phyloP scores from a whole-genome alignment of 179 eudicot genomes.

The Gypsophila paniculata region DNA sequence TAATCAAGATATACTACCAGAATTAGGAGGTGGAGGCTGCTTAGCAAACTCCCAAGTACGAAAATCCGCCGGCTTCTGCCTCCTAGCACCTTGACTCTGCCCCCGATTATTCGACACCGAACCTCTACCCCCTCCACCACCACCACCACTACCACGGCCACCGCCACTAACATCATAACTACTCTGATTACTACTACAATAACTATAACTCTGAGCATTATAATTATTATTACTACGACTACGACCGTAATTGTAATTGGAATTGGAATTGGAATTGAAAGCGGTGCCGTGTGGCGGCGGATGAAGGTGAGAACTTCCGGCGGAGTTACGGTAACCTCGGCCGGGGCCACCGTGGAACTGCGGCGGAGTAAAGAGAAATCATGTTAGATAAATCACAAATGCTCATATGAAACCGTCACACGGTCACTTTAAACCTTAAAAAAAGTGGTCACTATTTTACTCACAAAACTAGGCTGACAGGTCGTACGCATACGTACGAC shows the following conservation, averaged over 20 bases:
- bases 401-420: too few relatives aligned
- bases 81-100: not conserved
- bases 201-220: conserved; percentile 8
- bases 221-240: too few relatives aligned
- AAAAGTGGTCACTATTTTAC: too few relatives aligned
- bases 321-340: conserved; percentile 27
- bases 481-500: too few relatives aligned
- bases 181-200: not conserved
- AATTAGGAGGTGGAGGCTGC: conserved; percentile 41
- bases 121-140: conserved; percentile 16
- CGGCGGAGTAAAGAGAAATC: conserved; percentile 21
- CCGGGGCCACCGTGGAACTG: conserved; percentile 38
- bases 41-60: conserved; percentile 64
- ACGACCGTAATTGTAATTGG: not conserved
- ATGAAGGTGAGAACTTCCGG: not conserved
- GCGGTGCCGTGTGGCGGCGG: not conserved
- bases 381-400: too few relatives aligned
- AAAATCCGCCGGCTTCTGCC: conserved; percentile 46
- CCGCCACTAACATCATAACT: not conserved
- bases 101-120: conserved; percentile 25
- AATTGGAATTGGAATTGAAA: not conserved
- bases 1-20: conserved; percentile 31
- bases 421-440: too few relatives aligned
- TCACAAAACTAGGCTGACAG: too few relatives aligned
- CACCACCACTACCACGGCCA: conserved; percentile 11